These are phyloP conservation scores for Yueomyces sinensis DNA, from an alignment of 805 yeast genomes.

Conservation along the genomic window DNA sequence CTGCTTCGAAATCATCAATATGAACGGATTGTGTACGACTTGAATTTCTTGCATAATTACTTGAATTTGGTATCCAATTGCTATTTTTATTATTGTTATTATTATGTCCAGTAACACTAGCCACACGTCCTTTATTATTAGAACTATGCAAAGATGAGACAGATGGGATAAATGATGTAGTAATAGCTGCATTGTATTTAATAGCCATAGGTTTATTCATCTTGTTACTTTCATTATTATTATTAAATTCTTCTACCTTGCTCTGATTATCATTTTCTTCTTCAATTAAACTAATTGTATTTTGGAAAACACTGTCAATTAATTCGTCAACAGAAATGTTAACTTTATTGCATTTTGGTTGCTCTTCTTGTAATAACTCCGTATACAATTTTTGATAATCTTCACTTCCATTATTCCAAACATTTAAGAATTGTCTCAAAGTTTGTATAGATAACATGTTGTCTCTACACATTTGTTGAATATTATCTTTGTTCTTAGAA, in stretches of 20 bases:
- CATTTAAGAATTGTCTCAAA: conserved; percentile 12
- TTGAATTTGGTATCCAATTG: conserved; percentile 2
- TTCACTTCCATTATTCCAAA: conserved; percentile 26
- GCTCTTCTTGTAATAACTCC: conserved; percentile 9
- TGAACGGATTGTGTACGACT: conserved; percentile 25
- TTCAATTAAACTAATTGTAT: conserved; percentile 5
- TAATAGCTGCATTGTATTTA: conserved; percentile 15
- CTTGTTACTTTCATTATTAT: not conserved
- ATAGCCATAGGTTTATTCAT: not conserved
- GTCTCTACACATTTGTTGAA: conserved; percentile 5
- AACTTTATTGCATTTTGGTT: conserved; percentile 8
- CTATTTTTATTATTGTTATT: conserved; percentile 1
- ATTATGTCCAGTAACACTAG: not conserved
- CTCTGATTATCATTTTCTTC: not conserved
- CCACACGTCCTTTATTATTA: not conserved
- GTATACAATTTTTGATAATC: conserved; percentile 14
- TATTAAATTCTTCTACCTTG: not conserved
- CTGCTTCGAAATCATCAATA: conserved; percentile 19
- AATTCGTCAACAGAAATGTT: not conserved
- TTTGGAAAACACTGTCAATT: not conserved
- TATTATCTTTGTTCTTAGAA: conserved; percentile 1
- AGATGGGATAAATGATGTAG: conserved; percentile 13
- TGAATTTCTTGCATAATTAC: conserved; percentile 12
- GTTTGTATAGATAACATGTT: conserved; percentile 16
- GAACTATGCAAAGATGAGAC: not conserved